A percentile compares a stretch with the other conserved stretches of the same genome.
These are phyloP conservation scores for Elymus sibiricus DNA, from an alignment of 176 grass and related monocot genomes.

Conservation along the genomic window DNA sequence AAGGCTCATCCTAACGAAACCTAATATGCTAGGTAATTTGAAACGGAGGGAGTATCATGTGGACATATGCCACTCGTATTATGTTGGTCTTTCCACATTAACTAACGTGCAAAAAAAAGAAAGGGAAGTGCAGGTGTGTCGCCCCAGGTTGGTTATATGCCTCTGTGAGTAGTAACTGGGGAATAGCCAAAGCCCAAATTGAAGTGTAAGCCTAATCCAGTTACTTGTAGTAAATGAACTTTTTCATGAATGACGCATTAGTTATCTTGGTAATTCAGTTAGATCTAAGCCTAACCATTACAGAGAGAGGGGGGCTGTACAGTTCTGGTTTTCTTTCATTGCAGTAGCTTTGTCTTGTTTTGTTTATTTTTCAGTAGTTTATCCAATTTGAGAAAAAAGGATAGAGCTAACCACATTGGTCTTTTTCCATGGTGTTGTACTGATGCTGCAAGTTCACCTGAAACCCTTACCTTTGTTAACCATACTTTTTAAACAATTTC, in stretches of 20 bases:
- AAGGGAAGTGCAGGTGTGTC: not conserved
- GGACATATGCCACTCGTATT: not conserved
- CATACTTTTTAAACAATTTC: not conserved
- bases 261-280: not conserved
- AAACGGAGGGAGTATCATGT: not conserved
- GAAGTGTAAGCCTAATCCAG: not conserved
- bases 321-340: too few species aligned
- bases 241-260: not conserved
- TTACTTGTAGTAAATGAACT: not conserved
- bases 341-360: too few species aligned
- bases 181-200: not conserved
- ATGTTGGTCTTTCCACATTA: not conserved
- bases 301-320: too few species aligned
- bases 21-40: not conserved
- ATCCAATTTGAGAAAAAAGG: not conserved
- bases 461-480: not conserved
- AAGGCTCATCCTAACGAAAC: not conserved
- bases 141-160: not conserved
- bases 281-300: not conserved
- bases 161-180: not conserved
- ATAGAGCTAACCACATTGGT: not conserved
- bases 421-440: not conserved
- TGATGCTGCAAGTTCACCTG: conserved; percentile 2
- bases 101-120: not conserved
- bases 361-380: not conserved